Base-by-base conservation (phyloP, 257 asterid species). In the Vinca minor region DNA sequence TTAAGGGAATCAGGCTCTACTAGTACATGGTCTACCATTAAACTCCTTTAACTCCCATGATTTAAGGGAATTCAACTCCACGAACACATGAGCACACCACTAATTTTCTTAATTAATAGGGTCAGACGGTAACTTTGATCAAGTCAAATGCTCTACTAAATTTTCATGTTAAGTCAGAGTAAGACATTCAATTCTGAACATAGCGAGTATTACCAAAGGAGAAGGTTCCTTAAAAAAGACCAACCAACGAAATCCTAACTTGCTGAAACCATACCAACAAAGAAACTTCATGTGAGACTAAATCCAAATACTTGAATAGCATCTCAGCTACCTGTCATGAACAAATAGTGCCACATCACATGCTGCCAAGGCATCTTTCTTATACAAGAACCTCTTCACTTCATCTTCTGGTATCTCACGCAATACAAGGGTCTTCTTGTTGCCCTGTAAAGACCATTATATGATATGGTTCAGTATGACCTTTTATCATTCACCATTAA, bases 311-410 rank as follows among this genome's bases (percentile, higher is more conserved):
- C 59, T 52, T 4, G 54, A 55, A 55, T 18, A 32, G 26, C n/a
- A 70, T 52, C 76, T 39, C 59, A 59, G 56, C 63, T 75, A 88
- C 98, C 98, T 92, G 84, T 92, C 96, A 73, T 92, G 98, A 64
- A 88, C 95, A 82, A 92, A 92, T 71, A 88, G 65, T 41, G 96
- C 98, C 35, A 92, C 78, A 71, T 92, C 98, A 66, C 98, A 92
- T 58, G 84, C 77, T 52, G 96, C 92, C 82, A 92, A 79, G 65
- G 95, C 88, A 75, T 92, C 95, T 83, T 64, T 87, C 64, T 63
- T 77, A 25, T 91, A 81, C 42, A 92, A 78, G 18, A 88, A 81
- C 66, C 71, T 81, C 47, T 83, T 79, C 56, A 92, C 95, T 72
- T 84, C 82, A 50, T 79, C 95, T 78, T 84, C 95, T 4, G 89